Evolutionary conservation across 768 basidiomycete genomes (phyloP).

Genomic region (Pisolithus tinctorius): DNA sequence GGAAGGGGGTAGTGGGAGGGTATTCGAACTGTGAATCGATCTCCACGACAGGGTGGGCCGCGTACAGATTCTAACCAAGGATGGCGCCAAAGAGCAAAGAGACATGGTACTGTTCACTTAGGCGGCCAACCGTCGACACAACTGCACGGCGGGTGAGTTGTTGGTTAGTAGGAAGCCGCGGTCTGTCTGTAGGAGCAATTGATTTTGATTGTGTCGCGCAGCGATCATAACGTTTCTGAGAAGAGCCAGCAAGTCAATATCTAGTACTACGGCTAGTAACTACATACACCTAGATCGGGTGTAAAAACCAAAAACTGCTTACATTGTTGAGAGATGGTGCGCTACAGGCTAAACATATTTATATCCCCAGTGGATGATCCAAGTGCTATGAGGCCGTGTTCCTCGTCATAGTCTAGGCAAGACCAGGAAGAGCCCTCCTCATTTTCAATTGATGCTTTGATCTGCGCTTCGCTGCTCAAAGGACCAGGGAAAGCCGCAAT

Average conservation of each 20-base stretch:
- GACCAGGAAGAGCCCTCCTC: conserved; percentile 34
- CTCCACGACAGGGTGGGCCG: background rate
- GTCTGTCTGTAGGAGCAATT: too few relatives aligned
- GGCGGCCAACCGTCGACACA: background rate
- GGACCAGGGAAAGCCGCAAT: conserved; percentile 45
- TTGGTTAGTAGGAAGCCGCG: too few relatives aligned
- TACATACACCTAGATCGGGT: too few relatives aligned
- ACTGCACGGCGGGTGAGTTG: background rate
- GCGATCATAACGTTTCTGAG: too few relatives aligned
- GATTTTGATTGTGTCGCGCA: too few relatives aligned
- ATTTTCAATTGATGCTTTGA: conserved; percentile 30
- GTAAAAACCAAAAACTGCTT: too few relatives aligned
- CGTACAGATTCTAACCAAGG: background rate
- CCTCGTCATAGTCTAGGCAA: conserved; percentile 57
- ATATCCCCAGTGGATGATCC: conserved; percentile 45
- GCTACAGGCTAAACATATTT: conserved; percentile 25
- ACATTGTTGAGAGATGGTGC: too few relatives aligned
- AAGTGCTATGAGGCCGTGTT: conserved; percentile 44
- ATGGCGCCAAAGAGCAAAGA: background rate
- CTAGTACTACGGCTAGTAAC: background rate
- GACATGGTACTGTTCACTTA: background rate
- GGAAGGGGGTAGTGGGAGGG: background rate
- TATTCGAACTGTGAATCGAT: background rate
- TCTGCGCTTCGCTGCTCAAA: conserved; percentile 16
- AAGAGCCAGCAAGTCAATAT: too few relatives aligned